A percentile compares a stretch with the other conserved stretches of the same genome.
Evolutionary conservation across 176 grass and related monocot species (phyloP).

Genomic region (Hordeum vulgare): DNA sequence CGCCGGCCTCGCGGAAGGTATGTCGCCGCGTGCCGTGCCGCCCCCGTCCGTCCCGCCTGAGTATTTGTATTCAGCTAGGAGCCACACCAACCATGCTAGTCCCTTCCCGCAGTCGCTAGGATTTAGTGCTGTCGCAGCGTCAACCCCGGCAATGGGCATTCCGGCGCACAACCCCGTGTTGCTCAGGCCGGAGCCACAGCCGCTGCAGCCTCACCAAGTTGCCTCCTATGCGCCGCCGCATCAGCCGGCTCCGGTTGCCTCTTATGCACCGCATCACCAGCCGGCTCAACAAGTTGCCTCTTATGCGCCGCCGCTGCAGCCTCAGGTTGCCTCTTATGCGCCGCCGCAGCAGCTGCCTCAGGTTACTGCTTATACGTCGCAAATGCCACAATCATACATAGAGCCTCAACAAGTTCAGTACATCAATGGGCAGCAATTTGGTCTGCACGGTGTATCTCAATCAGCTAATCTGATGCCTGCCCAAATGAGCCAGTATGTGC

Average conservation of each 20-base stretch:
- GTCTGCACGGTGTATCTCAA: constrained; percentile 26
- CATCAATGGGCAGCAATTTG: constrained; percentile 55
- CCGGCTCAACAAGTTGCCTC: constrained; percentile 34
- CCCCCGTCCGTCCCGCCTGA: constrained; percentile 10
- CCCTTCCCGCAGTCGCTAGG: constrained; percentile 31
- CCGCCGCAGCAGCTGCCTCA: constrained; percentile 27
- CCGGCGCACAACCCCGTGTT: constrained; percentile 26
- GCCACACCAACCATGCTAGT: not conserved
- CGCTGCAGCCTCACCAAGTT: constrained; percentile 19
- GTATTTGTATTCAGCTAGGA: constrained; percentile 28
- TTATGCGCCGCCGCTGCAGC: constrained; percentile 35
- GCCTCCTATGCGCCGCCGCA: constrained; percentile 22
- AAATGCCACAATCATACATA: constrained; percentile 42
- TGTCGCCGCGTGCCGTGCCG: constrained; percentile 33
- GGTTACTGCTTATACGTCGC: constrained; percentile 23
- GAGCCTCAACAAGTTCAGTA: constrained; percentile 67
- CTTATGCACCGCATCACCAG: constrained; percentile 22
- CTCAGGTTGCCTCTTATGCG: constrained; percentile 33
- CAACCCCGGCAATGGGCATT: constrained; percentile 24
- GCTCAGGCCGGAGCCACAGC: constrained; percentile 22
- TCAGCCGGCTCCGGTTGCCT: constrained; percentile 1
- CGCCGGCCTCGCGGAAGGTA: constrained; percentile 27
- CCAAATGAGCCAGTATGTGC: constrained; percentile 42
- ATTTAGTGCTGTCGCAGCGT: constrained; percentile 11
- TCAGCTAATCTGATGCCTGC: constrained; percentile 44